Evolutionary conservation across 2,329 filamentous ascomycete species (phyloP).

Genomic region (Cylindrodendrum hubeiense): DNA sequence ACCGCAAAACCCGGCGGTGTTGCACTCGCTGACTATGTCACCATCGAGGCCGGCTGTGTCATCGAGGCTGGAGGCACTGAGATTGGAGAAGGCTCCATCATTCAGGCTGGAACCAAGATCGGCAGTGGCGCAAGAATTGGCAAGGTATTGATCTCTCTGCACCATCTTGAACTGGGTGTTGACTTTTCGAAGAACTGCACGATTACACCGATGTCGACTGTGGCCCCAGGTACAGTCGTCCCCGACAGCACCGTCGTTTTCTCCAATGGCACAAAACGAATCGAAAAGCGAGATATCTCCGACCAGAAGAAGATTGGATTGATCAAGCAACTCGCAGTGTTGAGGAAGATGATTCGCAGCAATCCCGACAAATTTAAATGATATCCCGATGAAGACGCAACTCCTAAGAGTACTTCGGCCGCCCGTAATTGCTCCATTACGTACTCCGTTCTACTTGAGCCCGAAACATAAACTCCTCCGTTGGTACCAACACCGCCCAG

Average conservation of each 20-base stretch:
- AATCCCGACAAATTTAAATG: slow-evolving; percentile 66
- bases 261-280: slow-evolving; percentile 70
- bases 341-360: slow-evolving; percentile 75
- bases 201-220: slow-evolving; percentile 72
- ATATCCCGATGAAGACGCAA: slow-evolving; percentile 27
- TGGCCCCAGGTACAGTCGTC: slow-evolving; percentile 69
- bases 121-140: slow-evolving; percentile 72
- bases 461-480: not conserved
- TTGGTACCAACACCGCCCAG: not conserved
- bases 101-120: slow-evolving; percentile 71
- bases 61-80: slow-evolving; percentile 74
- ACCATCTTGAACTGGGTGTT: not conserved
- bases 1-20: slow-evolving; percentile 60
- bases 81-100: slow-evolving; percentile 69
- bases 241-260: slow-evolving; percentile 79
- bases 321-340: slow-evolving; percentile 75
- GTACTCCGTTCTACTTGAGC: not conserved
- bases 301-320: slow-evolving; percentile 74
- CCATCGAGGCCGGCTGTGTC: slow-evolving; percentile 69
- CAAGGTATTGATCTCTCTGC: slow-evolving; percentile 61
- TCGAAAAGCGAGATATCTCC: slow-evolving; percentile 71
- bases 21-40: slow-evolving; percentile 70
- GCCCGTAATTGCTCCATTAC: not conserved
- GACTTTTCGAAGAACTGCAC: slow-evolving; percentile 71
- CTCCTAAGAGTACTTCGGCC: not conserved